Conservation (phyloP, 805 yeast genomes). For the Clavispora phyllophila region DNA sequence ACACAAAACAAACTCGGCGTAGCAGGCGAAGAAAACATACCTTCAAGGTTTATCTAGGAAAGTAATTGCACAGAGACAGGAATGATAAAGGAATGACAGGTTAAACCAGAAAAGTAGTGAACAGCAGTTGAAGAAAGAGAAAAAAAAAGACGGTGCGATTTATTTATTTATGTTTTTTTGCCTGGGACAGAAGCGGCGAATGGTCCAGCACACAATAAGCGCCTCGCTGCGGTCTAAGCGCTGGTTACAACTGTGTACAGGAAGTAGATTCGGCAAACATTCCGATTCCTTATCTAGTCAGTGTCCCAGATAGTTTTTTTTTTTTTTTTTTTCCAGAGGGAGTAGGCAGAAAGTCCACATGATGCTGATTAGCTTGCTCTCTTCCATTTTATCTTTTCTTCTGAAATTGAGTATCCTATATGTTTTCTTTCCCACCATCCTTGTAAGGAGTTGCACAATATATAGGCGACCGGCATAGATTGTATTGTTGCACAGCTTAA, state of each 20-base stretch:
- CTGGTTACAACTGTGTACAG: neutral
- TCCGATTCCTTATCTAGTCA: neutral
- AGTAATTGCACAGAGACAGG: conserved; percentile 2
- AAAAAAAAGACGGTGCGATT: neutral
- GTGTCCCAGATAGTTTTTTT: too few relatives aligned
- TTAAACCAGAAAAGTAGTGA: conserved; percentile 9
- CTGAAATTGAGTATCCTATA: too few relatives aligned
- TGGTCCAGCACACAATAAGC: neutral
- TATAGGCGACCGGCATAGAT: neutral
- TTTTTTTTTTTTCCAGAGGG: too few relatives aligned
- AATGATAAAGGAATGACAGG: conserved; percentile 12
- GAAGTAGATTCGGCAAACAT: neutral
- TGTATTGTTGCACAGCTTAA: neutral
- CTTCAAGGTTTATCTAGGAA: neutral
- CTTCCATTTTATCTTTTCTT: too few relatives aligned
- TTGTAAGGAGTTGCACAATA: neutral
- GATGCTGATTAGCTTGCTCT: too few relatives aligned
- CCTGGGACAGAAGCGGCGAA: neutral
- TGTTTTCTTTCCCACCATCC: neutral
- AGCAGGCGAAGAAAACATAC: neutral
- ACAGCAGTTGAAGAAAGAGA: conserved; percentile 1
- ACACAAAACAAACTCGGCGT: neutral
- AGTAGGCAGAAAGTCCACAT: too few relatives aligned
- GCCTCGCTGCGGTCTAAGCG: neutral
- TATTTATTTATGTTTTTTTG: neutral